Base-by-base conservation (phyloP, 257 asterid species). In the Solanum gandarillasii region DNA sequence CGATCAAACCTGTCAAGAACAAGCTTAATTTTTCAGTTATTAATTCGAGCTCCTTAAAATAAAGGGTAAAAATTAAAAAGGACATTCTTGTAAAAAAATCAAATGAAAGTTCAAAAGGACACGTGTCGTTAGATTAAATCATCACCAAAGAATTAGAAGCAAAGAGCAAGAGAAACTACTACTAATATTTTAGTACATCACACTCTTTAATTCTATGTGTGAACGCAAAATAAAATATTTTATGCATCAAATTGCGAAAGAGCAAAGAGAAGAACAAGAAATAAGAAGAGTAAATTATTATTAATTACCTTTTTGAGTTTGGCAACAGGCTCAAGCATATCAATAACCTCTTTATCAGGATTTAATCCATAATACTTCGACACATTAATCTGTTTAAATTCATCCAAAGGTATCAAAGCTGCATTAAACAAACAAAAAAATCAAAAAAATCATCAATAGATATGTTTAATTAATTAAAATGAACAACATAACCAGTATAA, bases 371-470 rank as follows among this genome's bases (percentile, higher is more conserved):
- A 95, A 39, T 83, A 82, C 81, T 94, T 92, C 23, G 94, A 90
- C 12, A 94, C 94, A 43, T 90, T 92, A 5, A 90, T 92, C 86
- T 93, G 95, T 85, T 93, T 92, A 58, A 94, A 90, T 85, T 95
- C 98, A 34, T 88, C 93, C 89, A 94, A 83, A 78, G 98, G 98
- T 76, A 95, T 94, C 94, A 94, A 90, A 20, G 98, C 98, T 94
- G 93, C 87, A 87, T 20, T 21, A 20, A 58, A 88, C 4, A 72
- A 16, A 12, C 11, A 88, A 87, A 3, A 43, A 10, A 34, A 13
- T 23, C 9, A 18, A 16, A 12, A 34, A 9, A 67, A 75, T 35
- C 8, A 79, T 20, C 68, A 58, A 58, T 21, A 60, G 1, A 21
- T 60, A 60, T 60, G 6, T 60, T 4, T 60, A 60, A 21, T 60